These are phyloP conservation scores for Thalassiosira profunda DNA, from an alignment of 108 stramenopile species.

Conservation along the genomic window DNA sequence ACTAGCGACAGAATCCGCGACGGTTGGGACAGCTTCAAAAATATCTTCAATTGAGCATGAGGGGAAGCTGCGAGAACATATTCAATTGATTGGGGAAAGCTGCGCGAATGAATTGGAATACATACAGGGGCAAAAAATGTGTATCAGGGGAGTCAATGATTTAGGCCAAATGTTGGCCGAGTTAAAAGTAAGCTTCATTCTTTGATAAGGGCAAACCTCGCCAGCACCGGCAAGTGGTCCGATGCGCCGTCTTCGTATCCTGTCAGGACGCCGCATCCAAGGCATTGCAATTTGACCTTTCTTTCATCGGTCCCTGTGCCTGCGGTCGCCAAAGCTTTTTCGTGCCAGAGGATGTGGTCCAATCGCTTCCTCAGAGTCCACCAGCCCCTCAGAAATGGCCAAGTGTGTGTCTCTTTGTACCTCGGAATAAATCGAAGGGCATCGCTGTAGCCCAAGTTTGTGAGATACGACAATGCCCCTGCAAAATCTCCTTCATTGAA, in stretches of 20 bases:
- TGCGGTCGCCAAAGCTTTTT: background rate
- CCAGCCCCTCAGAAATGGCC: constrained; percentile 29
- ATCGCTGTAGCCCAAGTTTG: constrained; percentile 21
- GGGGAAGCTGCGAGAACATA: constrained; percentile 4
- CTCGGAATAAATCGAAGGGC: constrained; percentile 34
- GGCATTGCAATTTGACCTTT: constrained; percentile 6
- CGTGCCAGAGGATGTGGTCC: constrained; percentile 45
- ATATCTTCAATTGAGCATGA: background rate
- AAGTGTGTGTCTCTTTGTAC: constrained; percentile 43
- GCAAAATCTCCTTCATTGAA: constrained; percentile 39
- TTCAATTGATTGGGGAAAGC: too few species aligned
- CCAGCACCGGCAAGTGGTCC: constrained; percentile 44
- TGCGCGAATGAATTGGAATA: too few species aligned
- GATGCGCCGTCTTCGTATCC: constrained; percentile 45
- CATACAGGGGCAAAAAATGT: background rate
- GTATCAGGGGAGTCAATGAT: background rate
- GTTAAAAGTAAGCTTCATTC: background rate
- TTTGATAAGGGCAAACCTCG: constrained; percentile 31
- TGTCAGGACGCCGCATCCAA: constrained; percentile 39
- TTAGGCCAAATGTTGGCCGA: background rate
- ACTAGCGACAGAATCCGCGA: constrained; percentile 11
- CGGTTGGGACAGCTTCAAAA: background rate
- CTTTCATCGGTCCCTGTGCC: background rate
- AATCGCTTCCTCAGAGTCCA: constrained; percentile 42
- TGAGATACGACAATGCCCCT: constrained; percentile 28